Conservation (phyloP, 306 rosid species). For the Vicia villosa region DNA sequence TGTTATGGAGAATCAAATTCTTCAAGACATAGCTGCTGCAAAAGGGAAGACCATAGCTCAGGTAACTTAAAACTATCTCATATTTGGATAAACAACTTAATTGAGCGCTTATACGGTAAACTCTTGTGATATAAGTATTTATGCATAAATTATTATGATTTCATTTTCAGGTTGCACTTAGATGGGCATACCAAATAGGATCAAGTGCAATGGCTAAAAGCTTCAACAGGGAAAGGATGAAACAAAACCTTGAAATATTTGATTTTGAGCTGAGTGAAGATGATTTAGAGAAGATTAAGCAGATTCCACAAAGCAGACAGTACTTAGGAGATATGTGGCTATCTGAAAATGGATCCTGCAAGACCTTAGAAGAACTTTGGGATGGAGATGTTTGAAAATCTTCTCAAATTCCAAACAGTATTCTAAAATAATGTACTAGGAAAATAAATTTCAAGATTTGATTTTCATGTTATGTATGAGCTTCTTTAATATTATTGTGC, state of each 20-base stretch:
- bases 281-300: conserved; percentile 51
- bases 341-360: conserved; percentile 50
- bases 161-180: too few species aligned
- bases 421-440: background rate
- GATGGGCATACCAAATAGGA: too few species aligned
- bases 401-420: background rate
- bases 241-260: conserved; percentile 54
- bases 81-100: too few species aligned
- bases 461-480: background rate
- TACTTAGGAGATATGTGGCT: conserved; percentile 40
- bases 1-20: conserved; percentile 51
- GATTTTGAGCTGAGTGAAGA: conserved; percentile 56
- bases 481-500: background rate
- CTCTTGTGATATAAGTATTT: too few species aligned
- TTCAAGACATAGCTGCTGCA: conserved; percentile 46
- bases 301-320: conserved; percentile 56
- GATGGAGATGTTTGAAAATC: conserved; percentile 43
- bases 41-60: conserved; percentile 51
- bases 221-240: conserved; percentile 66
- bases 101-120: too few species aligned
- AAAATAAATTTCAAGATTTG: conserved; percentile 33
- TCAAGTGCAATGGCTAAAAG: too few species aligned
- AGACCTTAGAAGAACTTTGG: conserved; percentile 55
- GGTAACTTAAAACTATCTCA: conserved; percentile 36
- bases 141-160: too few species aligned